Base-by-base conservation (phyloP, 2,329 filamentous ascomycete genomes). In the Dactylellina cionopaga region DNA sequence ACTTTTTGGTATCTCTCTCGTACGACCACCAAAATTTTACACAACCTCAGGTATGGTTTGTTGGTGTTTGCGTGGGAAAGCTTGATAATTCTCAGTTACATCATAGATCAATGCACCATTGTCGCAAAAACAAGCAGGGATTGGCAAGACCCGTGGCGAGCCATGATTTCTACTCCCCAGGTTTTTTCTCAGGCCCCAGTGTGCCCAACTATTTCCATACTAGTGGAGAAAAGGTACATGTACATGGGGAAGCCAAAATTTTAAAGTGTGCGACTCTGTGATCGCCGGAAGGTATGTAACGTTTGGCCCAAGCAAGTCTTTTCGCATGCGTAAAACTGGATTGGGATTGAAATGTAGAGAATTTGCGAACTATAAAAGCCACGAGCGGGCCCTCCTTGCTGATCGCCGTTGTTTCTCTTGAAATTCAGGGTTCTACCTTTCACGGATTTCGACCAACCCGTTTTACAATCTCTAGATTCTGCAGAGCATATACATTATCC, bases 181-280 rank as follows among this genome's bases (percentile, higher is more conserved):
- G 54, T 22, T 68, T 66, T 43, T 46, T 33, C 49, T 44, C 46
- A 3, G 29, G 15, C 62, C 31, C 22, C 31, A 35, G 41, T 31
- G n/a, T n/a, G n/a, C n/a, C n/a, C n/a, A n/a, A n/a, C n/a, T n/a
- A n/a, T n/a, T n/a, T n/a, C n/a, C n/a, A n/a, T 59, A 37, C 63
- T 4, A 51, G 35, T 24, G 27, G 31, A 47, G 46, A 52, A 68
- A 54, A n/a, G n/a, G n/a, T n/a, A n/a, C n/a, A n/a, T n/a, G 63
- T 52, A 55, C 54, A 25, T 51, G 15, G 49, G 60, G 54, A 68
- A 66, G 51, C 51, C n/a, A 66, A 66, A 66, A 33, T 46, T 41
- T 41, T 24, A 46, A 54, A 52, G 46, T 59, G 44, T 68, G 63
- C 63, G 63, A 68, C 37, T 58, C 39, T 49, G 64, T 24, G 33